Evolutionary conservation across 768 basidiomycete genomes (phyloP).

Genomic region (Clathrus columnatus): DNA sequence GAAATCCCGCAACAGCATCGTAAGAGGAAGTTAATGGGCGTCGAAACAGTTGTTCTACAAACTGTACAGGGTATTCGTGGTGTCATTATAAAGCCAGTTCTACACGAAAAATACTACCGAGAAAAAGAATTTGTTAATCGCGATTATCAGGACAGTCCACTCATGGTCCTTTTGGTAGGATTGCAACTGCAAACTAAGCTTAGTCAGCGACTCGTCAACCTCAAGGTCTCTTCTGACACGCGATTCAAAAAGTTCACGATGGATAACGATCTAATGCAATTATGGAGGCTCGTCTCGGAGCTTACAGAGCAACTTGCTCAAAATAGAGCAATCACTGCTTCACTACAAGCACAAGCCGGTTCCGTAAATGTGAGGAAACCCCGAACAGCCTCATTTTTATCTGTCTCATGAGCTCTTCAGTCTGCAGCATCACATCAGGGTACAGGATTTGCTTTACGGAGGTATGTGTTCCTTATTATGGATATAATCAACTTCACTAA

Average conservation of each 20-base stretch:
- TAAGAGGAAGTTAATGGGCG: slow-evolving; percentile 5
- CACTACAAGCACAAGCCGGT: slow-evolving; percentile 63
- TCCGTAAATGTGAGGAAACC: slow-evolving; percentile 61
- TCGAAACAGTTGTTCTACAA: neutral
- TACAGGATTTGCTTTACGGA: slow-evolving; percentile 84
- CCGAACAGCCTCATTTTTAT: neutral
- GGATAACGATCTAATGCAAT: slow-evolving; percentile 16
- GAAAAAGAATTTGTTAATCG: neutral
- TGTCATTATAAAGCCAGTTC: neutral
- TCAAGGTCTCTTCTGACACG: neutral
- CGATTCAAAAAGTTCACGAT: neutral
- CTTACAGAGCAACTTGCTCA: slow-evolving; percentile 76
- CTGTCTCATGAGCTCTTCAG: slow-evolving; percentile 29
- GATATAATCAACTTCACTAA: neutral
- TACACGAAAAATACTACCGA: no score
- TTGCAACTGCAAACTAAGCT: neutral
- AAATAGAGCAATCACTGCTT: slow-evolving; percentile 64
- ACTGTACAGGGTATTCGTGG: neutral
- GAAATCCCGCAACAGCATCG: neutral
- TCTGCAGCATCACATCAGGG: slow-evolving; percentile 83
- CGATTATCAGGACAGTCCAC: neutral
- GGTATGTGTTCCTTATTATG: slow-evolving; percentile 34
- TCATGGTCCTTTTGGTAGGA: neutral
- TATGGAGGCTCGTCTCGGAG: slow-evolving; percentile 53
- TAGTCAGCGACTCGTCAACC: neutral